A percentile compares a stretch with the other conserved stretches of the same genome.
These are phyloP conservation scores for Pleomassaria siparia DNA, from an alignment of 2,329 filamentous ascomycete species.

Conservation along the genomic window DNA sequence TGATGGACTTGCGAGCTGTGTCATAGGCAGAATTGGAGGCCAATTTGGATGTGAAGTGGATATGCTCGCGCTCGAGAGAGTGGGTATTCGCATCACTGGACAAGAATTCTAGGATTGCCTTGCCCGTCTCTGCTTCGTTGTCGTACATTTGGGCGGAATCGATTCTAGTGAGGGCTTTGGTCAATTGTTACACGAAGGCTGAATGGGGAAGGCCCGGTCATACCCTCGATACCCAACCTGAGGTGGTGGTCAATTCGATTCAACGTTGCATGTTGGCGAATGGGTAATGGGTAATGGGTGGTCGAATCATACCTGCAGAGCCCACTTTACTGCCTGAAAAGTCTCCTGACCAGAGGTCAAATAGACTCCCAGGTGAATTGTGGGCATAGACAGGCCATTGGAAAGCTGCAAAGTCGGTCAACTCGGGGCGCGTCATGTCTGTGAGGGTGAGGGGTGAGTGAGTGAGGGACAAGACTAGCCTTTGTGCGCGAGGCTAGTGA, in stretches of 20 bases:
- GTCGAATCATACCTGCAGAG: slow-evolving; percentile 51
- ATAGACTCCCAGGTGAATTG: slow-evolving; percentile 74
- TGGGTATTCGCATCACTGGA: slow-evolving; percentile 49
- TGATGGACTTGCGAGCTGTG: slow-evolving; percentile 67
- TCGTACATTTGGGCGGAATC: slow-evolving; percentile 67
- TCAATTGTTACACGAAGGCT: slow-evolving; percentile 23
- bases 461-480: no score
- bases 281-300: slow-evolving; percentile 2
- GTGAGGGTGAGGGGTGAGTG: slow-evolving; percentile 11
- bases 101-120: slow-evolving; percentile 63
- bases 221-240: slow-evolving; percentile 51
- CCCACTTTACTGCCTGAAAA: slow-evolving; percentile 58
- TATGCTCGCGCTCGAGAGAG: slow-evolving; percentile 63
- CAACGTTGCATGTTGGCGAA: slow-evolving; percentile 11
- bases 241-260: no score
- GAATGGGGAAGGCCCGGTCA: slow-evolving; percentile 17
- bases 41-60: slow-evolving; percentile 82
- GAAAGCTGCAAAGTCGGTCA: slow-evolving; percentile 40
- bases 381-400: slow-evolving; percentile 68
- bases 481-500: slow-evolving; percentile 49
- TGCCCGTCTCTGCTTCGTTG: slow-evolving; percentile 72
- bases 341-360: slow-evolving; percentile 66
- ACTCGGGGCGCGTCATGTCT: slow-evolving; percentile 12
- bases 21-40: slow-evolving; percentile 68
- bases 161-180: slow-evolving; percentile 39